phyloP scores from a whole-genome alignment of 2,329 filamentous ascomycete genomes.

The Hortaea werneckii region DNA sequence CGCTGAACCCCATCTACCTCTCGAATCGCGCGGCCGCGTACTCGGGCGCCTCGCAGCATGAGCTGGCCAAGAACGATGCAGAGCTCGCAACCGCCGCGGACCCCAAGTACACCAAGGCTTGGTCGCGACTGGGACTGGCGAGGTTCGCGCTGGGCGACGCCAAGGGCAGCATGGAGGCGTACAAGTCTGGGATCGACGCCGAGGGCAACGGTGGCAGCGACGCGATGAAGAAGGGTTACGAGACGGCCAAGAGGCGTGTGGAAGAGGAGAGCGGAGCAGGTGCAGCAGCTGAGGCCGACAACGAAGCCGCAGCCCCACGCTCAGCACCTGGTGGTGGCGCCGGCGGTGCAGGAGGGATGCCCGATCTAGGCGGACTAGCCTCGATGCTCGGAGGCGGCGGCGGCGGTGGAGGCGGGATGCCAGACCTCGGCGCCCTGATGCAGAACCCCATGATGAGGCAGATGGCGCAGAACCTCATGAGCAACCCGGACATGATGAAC shows the following conservation, averaged over 20 bases:
- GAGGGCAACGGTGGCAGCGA: slow-evolving; percentile 92
- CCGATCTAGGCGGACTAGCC: slow-evolving; percentile 31
- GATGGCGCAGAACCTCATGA: slow-evolving; percentile 97
- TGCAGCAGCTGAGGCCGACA: slow-evolving; percentile 29
- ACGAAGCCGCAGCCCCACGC: slow-evolving; percentile 14
- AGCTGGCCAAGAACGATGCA: slow-evolving; percentile 73
- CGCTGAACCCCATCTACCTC: slow-evolving; percentile 88
- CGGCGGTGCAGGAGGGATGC: slow-evolving; percentile 32
- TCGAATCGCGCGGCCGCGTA: slow-evolving; percentile 95
- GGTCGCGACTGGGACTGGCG: slow-evolving; percentile 85
- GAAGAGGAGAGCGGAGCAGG: slow-evolving; percentile 58
- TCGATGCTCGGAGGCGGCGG: slow-evolving; percentile 46
- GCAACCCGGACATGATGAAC: slow-evolving; percentile 83
- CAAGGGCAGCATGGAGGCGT: slow-evolving; percentile 87
- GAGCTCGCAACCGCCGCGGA: slow-evolving; percentile 83
- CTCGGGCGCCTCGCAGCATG: slow-evolving; percentile 74
- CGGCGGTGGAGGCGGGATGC: slow-evolving; percentile 64
- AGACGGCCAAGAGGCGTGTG: slow-evolving; percentile 81
- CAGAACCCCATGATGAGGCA: slow-evolving; percentile 95
- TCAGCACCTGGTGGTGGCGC: slow-evolving; percentile 22
- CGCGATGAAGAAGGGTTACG: slow-evolving; percentile 92
- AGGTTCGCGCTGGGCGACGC: slow-evolving; percentile 86
- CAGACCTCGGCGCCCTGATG: slow-evolving; percentile 80
- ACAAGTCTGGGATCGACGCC: slow-evolving; percentile 81
- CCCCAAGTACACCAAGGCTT: slow-evolving; percentile 92